Base-by-base conservation (phyloP, 192 early-diverging fungal species). In the Linderina pennispora region DNA sequence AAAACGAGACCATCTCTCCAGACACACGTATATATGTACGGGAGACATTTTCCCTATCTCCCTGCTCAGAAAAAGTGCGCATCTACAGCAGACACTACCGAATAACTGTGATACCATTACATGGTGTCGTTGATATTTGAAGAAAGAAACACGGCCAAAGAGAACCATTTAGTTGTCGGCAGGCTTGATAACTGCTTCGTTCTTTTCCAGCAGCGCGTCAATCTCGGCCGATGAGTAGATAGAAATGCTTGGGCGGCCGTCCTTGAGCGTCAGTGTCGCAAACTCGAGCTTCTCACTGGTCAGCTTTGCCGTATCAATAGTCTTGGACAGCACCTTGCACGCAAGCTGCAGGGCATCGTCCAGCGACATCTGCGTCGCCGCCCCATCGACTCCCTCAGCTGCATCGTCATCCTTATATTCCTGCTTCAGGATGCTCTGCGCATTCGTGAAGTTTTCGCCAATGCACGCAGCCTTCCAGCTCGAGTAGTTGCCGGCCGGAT, bases 401-500 rank as follows among this genome's bases (percentile, higher is more conserved):
- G 33, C 16, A 9, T 65, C 71, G 16, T 79, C 80, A 47, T 99
- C 97, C 65, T 93, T 96, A 63, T 97, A 94, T 74, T 99, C 94
- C 50, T 94, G 91, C 68, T 96, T 94, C 54, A 99, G 74, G 21
- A 96, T 90, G 41, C 85, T 85, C 55, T 90, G 87, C 2, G 92
- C 94, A 38, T 86, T 91, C 11, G 87, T 77, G 33, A 84, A 86
- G 75, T 97, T 99, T 26, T 90, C 89, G 25, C 97, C 97, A 62
- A 99, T 94, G 72, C 92, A 94, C 26, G 89, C 92, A 6, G 97
- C 93, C 65, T 95, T 97, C 97, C 97, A 99, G 41, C 94, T 95
- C 59, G 86, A 83, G 72, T 98, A 99, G 78, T 99, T 99, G 42
- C 97, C 97, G 2, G 91, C 92, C 0, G 97, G 97, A 74, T 99